Base-by-base conservation (phyloP, 179 eudicot genomes). In the Vitellaria paradoxa region DNA sequence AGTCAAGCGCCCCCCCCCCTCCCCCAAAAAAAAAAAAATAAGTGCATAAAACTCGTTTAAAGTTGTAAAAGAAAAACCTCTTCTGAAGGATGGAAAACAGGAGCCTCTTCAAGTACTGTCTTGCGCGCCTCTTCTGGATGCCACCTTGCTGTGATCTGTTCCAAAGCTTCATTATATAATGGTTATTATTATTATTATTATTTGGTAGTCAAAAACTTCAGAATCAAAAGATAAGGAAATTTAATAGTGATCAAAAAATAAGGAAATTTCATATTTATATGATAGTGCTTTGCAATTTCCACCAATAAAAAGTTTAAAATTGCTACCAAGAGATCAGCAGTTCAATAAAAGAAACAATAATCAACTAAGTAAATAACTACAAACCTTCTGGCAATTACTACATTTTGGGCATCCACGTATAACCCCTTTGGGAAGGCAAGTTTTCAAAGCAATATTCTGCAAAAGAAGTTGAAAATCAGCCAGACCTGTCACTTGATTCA, bases 81-180 rank as follows among this genome's bases (percentile, higher is more conserved):
- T 81, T 89, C 87, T 61, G 84, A 81, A 45, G 98, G 98, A 55
- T 77, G 82, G 77, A 94, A 89, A 49, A 86, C 87, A 69, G 92
- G 93, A 73, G 91, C 96, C 77, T 93, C 93, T 62, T 88, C 88
- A 57, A 92, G 85, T 45, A 42, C 56, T 80, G 80, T 84, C 69
- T 62, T 77, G 75, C 83, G 57, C 40, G 92, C 88, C 18, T 82
- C 86, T 80, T 77, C 87, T 6, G 89, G 92, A 78, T 72, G 83
- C 90, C 94, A 92, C 75, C 88, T 83, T 56, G 97, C 93, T 65
- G 82, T 78, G 52, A 90, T 91, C 97, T 93, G 79, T 60, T 73
- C 37, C 46, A 83, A 78, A 30, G 63, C 55, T 55, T 57, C 60
- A 68, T 65, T 52, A 8, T 3, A 6, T 7, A 18, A 76, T 5